These are phyloP conservation scores for Penicillium sclerotigenum DNA, from an alignment of 2,329 filamentous ascomycete genomes.

Conservation along the genomic window DNA sequence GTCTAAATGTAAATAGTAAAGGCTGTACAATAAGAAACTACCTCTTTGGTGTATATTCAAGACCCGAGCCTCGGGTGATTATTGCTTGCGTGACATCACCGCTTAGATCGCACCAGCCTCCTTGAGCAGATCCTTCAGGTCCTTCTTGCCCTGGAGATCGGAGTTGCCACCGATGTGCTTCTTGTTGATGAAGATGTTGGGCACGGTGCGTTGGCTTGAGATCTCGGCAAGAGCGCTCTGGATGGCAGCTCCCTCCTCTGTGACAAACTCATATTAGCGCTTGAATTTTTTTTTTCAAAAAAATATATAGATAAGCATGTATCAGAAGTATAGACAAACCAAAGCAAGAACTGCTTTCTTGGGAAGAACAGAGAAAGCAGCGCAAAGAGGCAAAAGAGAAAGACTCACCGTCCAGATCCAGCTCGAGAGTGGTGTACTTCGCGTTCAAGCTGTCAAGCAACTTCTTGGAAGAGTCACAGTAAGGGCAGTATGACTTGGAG, in stretches of 20 bases:
- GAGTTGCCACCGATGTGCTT: constrained; percentile 97
- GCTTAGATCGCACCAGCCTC: constrained; percentile 59
- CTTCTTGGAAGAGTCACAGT: constrained; percentile 77
- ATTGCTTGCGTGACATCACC: neutral
- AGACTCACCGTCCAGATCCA: constrained; percentile 75
- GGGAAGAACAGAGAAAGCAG: neutral
- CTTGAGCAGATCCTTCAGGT: constrained; percentile 65
- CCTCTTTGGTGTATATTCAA: neutral
- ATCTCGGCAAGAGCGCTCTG: constrained; percentile 80
- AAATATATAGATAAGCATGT: neutral
- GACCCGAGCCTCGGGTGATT: neutral
- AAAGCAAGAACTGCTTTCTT: neutral
- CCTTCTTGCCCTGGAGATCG: constrained; percentile 65
- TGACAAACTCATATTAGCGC: neutral
- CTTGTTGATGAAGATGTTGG: constrained; percentile 89
- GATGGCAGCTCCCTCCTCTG: constrained; percentile 77
- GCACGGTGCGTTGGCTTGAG: constrained; percentile 81
- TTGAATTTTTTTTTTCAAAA: neutral
- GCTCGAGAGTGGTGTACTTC: constrained; percentile 72
- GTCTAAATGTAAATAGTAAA: neutral
- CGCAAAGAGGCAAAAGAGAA: neutral
- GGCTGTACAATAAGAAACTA: neutral
- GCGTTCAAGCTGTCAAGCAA: constrained; percentile 67
- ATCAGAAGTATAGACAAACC: neutral
- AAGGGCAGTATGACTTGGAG: constrained; percentile 95